Evolutionary conservation across 441 rosid species (phyloP).

Genomic region (Theobroma grandiflorum): DNA sequence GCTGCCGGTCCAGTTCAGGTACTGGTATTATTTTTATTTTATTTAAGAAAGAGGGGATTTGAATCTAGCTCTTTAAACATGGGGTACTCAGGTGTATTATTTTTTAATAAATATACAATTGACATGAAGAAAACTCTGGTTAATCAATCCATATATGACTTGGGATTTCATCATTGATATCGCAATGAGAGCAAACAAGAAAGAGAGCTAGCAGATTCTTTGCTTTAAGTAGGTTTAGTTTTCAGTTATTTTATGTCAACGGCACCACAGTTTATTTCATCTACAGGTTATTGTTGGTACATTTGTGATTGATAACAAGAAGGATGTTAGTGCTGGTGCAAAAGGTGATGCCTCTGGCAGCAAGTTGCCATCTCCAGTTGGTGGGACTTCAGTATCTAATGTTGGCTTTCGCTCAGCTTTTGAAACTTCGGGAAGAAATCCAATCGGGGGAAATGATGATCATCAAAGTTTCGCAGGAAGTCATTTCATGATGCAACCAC

Average conservation of each 20-base stretch:
- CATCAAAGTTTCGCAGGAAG: slow-evolving; percentile 59
- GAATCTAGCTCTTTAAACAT: background rate
- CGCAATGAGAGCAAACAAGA: background rate
- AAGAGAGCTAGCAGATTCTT: background rate
- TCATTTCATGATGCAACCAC: slow-evolving; percentile 68
- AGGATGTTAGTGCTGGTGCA: slow-evolving; percentile 45
- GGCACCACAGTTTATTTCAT: slow-evolving; percentile 20
- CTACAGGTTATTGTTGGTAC: slow-evolving; percentile 90
- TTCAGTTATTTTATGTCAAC: background rate
- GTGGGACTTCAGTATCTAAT: slow-evolving; percentile 57
- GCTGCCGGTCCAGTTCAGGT: slow-evolving; percentile 99
- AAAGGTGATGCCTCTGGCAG: slow-evolving; percentile 64
- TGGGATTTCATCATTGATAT: background rate
- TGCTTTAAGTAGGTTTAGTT: background rate
- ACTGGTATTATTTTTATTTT: slow-evolving; percentile 6
- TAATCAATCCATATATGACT: background rate
- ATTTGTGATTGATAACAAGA: slow-evolving; percentile 69
- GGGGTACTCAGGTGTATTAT: slow-evolving; percentile 1
- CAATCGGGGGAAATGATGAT: slow-evolving; percentile 55
- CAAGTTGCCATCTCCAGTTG: slow-evolving; percentile 64
- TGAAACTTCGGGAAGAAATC: slow-evolving; percentile 65
- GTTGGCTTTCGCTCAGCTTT: slow-evolving; percentile 62
- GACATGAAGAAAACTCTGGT: background rate
- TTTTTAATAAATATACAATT: background rate
- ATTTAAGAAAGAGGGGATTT: background rate